Conservation (phyloP, 345 rosid genomes). For the Gossypioides kirkii region DNA sequence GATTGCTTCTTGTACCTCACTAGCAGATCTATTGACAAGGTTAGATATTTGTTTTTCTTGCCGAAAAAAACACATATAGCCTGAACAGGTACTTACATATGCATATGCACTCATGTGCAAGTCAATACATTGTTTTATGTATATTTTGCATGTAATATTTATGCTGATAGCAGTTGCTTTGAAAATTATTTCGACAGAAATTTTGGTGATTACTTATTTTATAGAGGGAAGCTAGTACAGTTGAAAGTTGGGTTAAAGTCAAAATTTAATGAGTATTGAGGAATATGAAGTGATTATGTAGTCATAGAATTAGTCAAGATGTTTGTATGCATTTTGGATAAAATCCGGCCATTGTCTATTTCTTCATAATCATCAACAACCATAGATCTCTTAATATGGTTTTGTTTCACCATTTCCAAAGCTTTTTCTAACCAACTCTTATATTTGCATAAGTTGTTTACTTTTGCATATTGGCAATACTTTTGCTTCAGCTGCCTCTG, state of each 20-base stretch:
- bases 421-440: background rate
- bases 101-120: background rate
- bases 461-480: background rate
- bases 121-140: background rate
- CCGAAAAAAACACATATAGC: background rate
- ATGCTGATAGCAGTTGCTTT: background rate
- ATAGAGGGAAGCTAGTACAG: background rate
- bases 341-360: no score
- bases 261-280: background rate
- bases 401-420: background rate
- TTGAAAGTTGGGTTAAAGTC: background rate
- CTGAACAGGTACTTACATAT: background rate
- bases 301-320: background rate
- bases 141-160: background rate
- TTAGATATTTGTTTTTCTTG: slow-evolving; percentile 20
- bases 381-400: background rate
- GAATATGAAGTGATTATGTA: background rate
- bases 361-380: no score
- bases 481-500: slow-evolving; percentile 3
- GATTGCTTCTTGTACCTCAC: slow-evolving; percentile 68
- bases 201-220: background rate
- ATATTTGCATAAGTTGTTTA: background rate
- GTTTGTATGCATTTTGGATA: background rate
- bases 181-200: background rate
- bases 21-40: slow-evolving; percentile 75